Evolutionary conservation across 1,284 basidiomycete genomes (phyloP), one percentile per base, ranked within the genome.

Genomic region (Microbotryum lychnidis-dioicae): DNA sequence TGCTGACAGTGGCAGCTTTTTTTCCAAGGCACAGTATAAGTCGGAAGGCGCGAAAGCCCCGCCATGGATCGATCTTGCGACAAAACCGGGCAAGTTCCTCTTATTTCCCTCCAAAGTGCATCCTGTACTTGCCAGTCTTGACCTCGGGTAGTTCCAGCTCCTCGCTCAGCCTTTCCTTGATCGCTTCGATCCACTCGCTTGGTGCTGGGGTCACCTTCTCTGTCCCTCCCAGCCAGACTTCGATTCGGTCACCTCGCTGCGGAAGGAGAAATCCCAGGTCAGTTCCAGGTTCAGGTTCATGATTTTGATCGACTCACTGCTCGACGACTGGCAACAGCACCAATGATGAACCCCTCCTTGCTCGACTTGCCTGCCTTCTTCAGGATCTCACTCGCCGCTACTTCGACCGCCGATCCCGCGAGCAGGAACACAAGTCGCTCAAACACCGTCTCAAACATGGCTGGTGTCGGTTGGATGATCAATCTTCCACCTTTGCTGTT

Each of bases 401-500:
- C 47, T 23, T 68, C 67, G 51, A 68, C 60, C 2, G 62, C 54
- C 10, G 67, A 60, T 1, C 67, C 67, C 9, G 60, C 67, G 54
- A 62, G 46, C 27, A 66, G 62, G 55, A 68, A 55, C 54, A 68
- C 48, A 23, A 68, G 55, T 21, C 64, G 64, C 53, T 68, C 67
- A 57, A 60, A 68, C 54, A 62, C 57, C 20, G 50, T 10, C 53
- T 68, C 67, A 52, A 68, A 66, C 27, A 55, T 31, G 18, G 52
- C 45, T 10, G 60, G 56, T 3, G 49, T 48, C 9, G 67, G 67
- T 1, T 64, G 64, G 58, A 68, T 68, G 44, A 62, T 68, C 37
- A 68, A 51, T 12, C 67, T 60, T 21, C 67, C 67, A 18, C 67
- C 67, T 61, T 68, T 66, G 50, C 60, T 65, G 60, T 68, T 68